Percentiles rank a stretch among this genome's conserved stretches.
Conservation (phyloP, 768 basidiomycete genomes). For the Lentinula sp. region DNA sequence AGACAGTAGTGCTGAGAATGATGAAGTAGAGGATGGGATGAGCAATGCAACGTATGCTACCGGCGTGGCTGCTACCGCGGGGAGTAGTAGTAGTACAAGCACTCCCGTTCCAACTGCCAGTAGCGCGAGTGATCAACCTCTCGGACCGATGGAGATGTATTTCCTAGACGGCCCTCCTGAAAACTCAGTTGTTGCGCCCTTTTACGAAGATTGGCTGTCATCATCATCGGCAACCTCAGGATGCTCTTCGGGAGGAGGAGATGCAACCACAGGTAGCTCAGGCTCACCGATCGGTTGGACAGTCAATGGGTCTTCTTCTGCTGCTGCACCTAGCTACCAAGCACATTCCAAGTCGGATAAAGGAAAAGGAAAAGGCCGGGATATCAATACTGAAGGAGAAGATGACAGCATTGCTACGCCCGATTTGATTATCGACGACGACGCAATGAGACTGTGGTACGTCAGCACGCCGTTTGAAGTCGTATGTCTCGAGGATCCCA, state of each 20-base stretch:
- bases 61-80: neutral
- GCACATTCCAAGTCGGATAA: slow-evolving; percentile 1
- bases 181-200: neutral
- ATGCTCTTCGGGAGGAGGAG: neutral
- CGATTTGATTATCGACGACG: slow-evolving; percentile 10
- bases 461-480: slow-evolving; percentile 68
- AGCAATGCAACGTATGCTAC: neutral
- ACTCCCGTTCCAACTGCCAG: neutral
- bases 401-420: neutral
- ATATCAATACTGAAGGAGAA: neutral
- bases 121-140: neutral
- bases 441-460: slow-evolving; percentile 65
- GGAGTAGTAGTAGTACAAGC: neutral
- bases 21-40: neutral
- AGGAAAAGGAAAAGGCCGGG: slow-evolving; percentile 12
- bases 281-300: neutral
- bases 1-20: neutral
- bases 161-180: slow-evolving; percentile 5
- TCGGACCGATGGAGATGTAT: slow-evolving; percentile 3
- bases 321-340: too few relatives aligned
- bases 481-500: slow-evolving; percentile 52
- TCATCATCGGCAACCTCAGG: neutral
- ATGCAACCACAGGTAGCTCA: neutral
- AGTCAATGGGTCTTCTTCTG: neutral
- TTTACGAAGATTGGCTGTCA: neutral